Percentiles rank a stretch among this genome's conserved stretches.
Evolutionary conservation across 441 rosid genomes (phyloP).

Genomic region (Adansonia madagascariensis): DNA sequence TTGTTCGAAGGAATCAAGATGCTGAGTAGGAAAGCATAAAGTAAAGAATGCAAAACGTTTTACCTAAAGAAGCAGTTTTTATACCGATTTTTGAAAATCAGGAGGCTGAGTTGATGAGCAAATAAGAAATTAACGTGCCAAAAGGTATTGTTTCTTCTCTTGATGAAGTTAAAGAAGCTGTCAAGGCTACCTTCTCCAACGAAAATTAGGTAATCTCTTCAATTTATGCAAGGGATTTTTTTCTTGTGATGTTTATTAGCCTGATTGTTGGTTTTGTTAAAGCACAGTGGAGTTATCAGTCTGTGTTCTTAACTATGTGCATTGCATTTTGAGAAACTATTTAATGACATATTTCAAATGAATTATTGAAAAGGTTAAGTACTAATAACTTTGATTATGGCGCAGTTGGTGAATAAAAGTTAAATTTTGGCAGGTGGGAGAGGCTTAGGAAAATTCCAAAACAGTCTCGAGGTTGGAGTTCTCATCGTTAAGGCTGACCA

Average conservation of each 20-base stretch:
- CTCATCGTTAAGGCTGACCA: constrained; percentile 81
- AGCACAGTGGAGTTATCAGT: neutral
- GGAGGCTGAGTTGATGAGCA: constrained; percentile 96
- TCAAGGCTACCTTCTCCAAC: constrained; percentile 62
- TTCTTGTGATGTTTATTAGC: neutral
- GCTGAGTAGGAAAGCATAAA: constrained; percentile 93
- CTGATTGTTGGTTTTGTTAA: neutral
- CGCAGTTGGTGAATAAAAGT: constrained; percentile 89
- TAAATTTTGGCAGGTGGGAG: constrained; percentile 98
- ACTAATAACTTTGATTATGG: constrained; percentile 21
- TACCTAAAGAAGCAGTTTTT: constrained; percentile 96
- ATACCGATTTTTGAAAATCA: constrained; percentile 71
- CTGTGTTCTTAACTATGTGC: neutral
- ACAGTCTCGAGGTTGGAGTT: constrained; percentile 91
- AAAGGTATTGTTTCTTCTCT: constrained; percentile 72
- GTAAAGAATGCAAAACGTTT: constrained; percentile 77
- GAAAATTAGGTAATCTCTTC: constrained; percentile 56
- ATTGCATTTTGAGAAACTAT: neutral
- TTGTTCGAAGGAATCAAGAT: constrained; percentile 87
- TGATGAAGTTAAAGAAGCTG: constrained; percentile 29
- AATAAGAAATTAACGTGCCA: constrained; percentile 84
- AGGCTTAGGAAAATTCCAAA: constrained; percentile 88
- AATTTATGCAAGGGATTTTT: constrained; percentile 20
- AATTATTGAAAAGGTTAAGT: neutral
- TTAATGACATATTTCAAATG: neutral